Percentiles rank a stretch among this genome's conserved stretches.
Evolutionary conservation across 2,329 filamentous ascomycete genomes (phyloP).

Genomic region (Phaeosphaeriaceae sp.): DNA sequence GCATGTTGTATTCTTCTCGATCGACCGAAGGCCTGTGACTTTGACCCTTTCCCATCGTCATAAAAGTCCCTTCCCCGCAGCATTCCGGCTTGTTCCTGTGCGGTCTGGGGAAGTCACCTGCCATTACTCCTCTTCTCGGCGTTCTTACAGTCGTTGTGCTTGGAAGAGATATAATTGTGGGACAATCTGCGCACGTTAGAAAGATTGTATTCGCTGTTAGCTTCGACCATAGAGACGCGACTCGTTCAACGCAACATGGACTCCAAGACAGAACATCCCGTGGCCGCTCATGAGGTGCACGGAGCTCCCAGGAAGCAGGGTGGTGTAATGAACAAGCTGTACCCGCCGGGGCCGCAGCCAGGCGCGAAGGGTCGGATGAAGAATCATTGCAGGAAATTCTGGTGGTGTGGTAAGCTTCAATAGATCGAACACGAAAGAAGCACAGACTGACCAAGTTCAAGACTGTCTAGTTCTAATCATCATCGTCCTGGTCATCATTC

Average conservation of each 20-base stretch:
- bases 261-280: conserved; percentile 23
- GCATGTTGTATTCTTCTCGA: conserved; percentile 16
- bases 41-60: conserved; percentile 20
- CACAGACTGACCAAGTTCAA: conserved; percentile 16
- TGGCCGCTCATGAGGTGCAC: conserved; percentile 25
- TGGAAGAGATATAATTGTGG: neutral
- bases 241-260: conserved; percentile 27
- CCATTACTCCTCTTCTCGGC: neutral
- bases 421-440: neutral
- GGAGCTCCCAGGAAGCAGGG: conserved; percentile 30
- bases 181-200: neutral
- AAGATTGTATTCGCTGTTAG: neutral
- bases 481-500: conserved; percentile 63
- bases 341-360: conserved; percentile 42
- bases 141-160: neutral
- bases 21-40: conserved; percentile 38
- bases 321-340: conserved; percentile 43
- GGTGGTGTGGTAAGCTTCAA: conserved; percentile 47
- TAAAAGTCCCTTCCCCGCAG: conserved; percentile 40
- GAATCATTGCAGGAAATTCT: conserved; percentile 49
- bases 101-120: conserved; percentile 10
- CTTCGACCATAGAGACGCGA: conserved; percentile 7
- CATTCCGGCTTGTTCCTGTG: conserved; percentile 14
- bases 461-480: conserved; percentile 59
- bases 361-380: conserved; percentile 42